Conservation (phyloP, 2,329 filamentous ascomycete species). For the Clonostachys rosea region DNA sequence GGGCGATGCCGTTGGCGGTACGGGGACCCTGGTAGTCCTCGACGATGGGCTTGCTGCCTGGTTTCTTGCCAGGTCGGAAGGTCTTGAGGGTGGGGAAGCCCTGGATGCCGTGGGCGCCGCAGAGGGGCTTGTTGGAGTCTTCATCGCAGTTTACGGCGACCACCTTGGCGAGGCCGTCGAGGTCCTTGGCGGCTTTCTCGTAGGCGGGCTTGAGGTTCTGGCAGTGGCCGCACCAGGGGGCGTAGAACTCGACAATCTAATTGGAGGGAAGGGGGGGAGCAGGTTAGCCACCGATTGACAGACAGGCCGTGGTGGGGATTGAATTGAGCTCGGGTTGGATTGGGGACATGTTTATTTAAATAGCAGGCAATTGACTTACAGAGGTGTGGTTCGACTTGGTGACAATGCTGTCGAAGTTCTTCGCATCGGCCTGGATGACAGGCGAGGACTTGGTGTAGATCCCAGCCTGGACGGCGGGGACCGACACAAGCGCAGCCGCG, state of each 20-base stretch:
- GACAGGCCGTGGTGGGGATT: background rate
- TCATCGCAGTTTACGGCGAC: conserved; percentile 95
- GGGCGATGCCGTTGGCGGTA: conserved; percentile 80
- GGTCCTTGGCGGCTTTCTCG: conserved; percentile 85
- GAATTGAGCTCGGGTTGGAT: background rate
- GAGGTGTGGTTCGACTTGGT: conserved; percentile 87
- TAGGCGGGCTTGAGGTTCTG: conserved; percentile 93
- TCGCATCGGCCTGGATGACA: conserved; percentile 76
- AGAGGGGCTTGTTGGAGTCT: conserved; percentile 85
- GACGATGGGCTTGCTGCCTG: conserved; percentile 67
- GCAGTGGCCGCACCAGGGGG: conserved; percentile 97
- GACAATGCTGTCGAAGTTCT: conserved; percentile 78
- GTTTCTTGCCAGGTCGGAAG: conserved; percentile 77
- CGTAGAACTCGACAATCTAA: conserved; percentile 80
- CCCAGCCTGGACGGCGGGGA: conserved; percentile 62
- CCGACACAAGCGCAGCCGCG: conserved; percentile 56
- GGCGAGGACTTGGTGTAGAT: conserved; percentile 84
- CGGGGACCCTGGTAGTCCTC: conserved; percentile 89
- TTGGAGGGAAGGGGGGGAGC: conserved; percentile 2
- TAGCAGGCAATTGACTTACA: conserved; percentile 45
- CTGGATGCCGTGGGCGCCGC: conserved; percentile 78
- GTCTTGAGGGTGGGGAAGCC: conserved; percentile 97
- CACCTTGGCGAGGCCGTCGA: conserved; percentile 90
- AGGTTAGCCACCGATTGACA: background rate
- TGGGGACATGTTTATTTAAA: background rate